Evolutionary conservation across 768 basidiomycete genomes (phyloP).

Genomic region (Mrakia gelida): DNA sequence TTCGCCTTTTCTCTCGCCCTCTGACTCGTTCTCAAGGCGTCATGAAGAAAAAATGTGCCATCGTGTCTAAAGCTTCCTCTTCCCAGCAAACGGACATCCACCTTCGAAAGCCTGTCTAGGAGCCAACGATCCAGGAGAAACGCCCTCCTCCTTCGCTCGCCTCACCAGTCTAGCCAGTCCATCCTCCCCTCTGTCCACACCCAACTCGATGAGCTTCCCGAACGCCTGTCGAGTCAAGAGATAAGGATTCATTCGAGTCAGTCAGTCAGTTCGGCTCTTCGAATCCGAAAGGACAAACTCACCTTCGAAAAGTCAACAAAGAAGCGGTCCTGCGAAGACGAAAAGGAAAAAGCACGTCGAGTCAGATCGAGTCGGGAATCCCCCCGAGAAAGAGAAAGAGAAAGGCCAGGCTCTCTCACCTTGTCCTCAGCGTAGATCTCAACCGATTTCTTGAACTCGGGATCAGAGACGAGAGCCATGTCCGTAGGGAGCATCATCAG

Average conservation of each 20-base stretch:
- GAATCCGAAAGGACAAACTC: not conserved
- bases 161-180: slow-evolving; percentile 44
- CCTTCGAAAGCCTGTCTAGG: slow-evolving; percentile 34
- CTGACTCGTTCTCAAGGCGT: not conserved
- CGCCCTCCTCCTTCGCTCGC: slow-evolving; percentile 42
- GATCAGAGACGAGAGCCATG: slow-evolving; percentile 44
- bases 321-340: slow-evolving; percentile 13
- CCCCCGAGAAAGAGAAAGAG: not conserved
- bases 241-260: no score
- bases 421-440: slow-evolving; percentile 44
- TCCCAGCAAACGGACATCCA: slow-evolving; percentile 42
- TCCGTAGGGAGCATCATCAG: slow-evolving; percentile 47
- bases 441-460: slow-evolving; percentile 42
- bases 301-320: slow-evolving; percentile 30
- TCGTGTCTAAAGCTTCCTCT: slow-evolving; percentile 35
- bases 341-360: not conserved
- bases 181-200: slow-evolving; percentile 43
- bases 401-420: not conserved
- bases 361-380: not conserved
- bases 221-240: slow-evolving; percentile 14
- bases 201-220: slow-evolving; percentile 38
- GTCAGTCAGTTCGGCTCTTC: slow-evolving; percentile 2
- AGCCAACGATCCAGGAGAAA: slow-evolving; percentile 39
- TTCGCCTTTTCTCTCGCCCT: not conserved
- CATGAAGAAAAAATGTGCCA: not conserved